These are phyloP conservation scores for Trifolium subterraneum DNA, from an alignment of 306 rosid genomes.

Conservation along the genomic window DNA sequence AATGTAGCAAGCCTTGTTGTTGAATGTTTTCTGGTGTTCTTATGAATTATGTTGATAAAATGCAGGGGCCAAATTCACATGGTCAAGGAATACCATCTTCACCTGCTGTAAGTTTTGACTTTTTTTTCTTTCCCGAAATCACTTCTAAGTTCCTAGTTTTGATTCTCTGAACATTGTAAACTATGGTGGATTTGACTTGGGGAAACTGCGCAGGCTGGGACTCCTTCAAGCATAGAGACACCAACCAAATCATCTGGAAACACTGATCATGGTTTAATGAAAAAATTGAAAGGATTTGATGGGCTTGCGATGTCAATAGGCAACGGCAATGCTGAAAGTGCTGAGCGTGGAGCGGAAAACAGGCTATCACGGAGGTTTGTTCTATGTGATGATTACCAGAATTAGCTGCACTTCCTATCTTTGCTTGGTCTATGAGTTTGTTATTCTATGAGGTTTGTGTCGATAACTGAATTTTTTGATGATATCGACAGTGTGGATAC, in stretches of 20 bases:
- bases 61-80: conserved; percentile 69
- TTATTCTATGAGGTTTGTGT: conserved; percentile 17
- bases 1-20: conserved; percentile 29
- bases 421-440: conserved; percentile 14
- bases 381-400: conserved; percentile 1
- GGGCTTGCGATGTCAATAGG: conserved; percentile 96
- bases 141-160: conserved; percentile 10
- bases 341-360: conserved; percentile 66
- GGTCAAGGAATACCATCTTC: conserved; percentile 78
- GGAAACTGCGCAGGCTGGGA: conserved; percentile 61
- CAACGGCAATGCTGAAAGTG: conserved; percentile 66
- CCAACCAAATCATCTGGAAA: conserved; percentile 85
- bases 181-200: conserved; percentile 39
- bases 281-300: conserved; percentile 85
- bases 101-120: conserved; percentile 68
- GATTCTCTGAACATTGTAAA: conserved; percentile 7
- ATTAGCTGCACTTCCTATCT: conserved; percentile 17
- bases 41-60: conserved; percentile 29
- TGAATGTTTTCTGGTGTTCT: conserved; percentile 35
- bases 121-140: conserved; percentile 9
- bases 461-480: conserved; percentile 45
- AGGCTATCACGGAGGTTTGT: conserved; percentile 78
- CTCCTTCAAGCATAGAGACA: conserved; percentile 64
- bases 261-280: conserved; percentile 69
- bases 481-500: conserved; percentile 66